Evolutionary conservation across 768 basidiomycete genomes (phyloP).

Genomic region (Auricularia sp.): DNA sequence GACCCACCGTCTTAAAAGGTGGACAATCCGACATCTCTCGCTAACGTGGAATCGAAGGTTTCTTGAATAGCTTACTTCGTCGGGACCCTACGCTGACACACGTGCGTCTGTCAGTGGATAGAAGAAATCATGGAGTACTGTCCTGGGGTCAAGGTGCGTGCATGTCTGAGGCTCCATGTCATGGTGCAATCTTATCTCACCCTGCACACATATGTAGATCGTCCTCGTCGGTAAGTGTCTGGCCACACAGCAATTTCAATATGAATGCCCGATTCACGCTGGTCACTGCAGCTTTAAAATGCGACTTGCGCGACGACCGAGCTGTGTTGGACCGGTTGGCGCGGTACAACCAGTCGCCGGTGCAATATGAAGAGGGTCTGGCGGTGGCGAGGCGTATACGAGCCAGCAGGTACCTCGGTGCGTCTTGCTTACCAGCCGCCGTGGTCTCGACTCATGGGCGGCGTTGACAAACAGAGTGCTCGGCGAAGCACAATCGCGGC

Average conservation of each 20-base stretch:
- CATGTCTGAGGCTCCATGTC: constrained; percentile 1
- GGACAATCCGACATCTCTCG: constrained; percentile 89
- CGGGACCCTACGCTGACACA: background rate
- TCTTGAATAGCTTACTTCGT: background rate
- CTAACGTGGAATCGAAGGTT: constrained; percentile 92
- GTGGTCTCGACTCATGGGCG: constrained; percentile 1
- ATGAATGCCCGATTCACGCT: constrained; percentile 1
- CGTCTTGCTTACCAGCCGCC: constrained; percentile 14
- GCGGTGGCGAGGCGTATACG: constrained; percentile 83
- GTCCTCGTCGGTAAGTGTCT: constrained; percentile 47
- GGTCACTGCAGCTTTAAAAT: constrained; percentile 66
- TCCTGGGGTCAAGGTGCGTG: constrained; percentile 80
- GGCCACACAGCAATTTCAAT: constrained; percentile 3
- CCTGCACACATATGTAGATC: background rate
- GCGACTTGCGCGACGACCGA: constrained; percentile 84
- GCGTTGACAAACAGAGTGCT: constrained; percentile 58
- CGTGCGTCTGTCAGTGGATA: constrained; percentile 58
- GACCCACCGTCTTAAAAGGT: constrained; percentile 38
- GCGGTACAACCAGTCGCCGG: constrained; percentile 56
- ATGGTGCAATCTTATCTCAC: constrained; percentile 1
- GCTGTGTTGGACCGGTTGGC: constrained; percentile 61
- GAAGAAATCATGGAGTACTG: constrained; percentile 88
- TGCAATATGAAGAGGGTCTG: constrained; percentile 89
- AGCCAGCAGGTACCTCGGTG: constrained; percentile 86
- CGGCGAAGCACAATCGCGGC: constrained; percentile 93